Evolutionary conservation across 139 green algal genomes (phyloP).

Genomic region (Coelastrella sp.): DNA sequence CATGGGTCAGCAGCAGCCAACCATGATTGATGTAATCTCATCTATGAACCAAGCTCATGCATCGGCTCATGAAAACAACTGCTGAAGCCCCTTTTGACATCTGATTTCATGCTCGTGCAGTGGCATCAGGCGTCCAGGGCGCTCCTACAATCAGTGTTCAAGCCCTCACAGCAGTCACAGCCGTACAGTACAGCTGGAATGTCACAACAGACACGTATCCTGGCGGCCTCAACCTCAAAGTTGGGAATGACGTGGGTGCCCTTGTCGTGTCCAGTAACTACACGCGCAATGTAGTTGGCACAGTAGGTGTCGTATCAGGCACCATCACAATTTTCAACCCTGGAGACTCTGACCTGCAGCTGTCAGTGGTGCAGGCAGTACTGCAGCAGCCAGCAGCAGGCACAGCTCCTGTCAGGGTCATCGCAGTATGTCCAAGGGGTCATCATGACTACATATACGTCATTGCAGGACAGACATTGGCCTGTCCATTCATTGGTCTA

Average conservation of each 20-base stretch:
- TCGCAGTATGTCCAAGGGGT: conserved; percentile 17
- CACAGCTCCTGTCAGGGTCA: not conserved
- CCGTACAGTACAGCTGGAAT: not conserved
- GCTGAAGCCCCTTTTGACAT: not conserved
- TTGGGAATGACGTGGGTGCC: conserved; percentile 1
- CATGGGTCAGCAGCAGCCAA: no score
- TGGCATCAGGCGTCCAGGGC: not conserved
- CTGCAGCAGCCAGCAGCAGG: conserved; percentile 19
- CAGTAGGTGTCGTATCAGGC: conserved; percentile 22
- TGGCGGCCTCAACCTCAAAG: conserved; percentile 12
- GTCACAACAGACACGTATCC: conserved; percentile 4
- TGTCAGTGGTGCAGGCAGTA: conserved; percentile 25
- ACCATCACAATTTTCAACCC: not conserved
- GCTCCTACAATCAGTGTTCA: not conserved
- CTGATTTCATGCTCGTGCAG: not conserved
- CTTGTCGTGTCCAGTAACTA: conserved; percentile 20
- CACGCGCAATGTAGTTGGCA: conserved; percentile 11
- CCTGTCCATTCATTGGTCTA: not conserved
- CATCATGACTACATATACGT: not conserved
- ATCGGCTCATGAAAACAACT: no score
- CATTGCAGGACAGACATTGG: not conserved
- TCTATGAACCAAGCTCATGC: no score
- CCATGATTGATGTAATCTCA: no score
- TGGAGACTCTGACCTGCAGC: not conserved
- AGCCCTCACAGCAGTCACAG: not conserved